phyloP scores from a whole-genome alignment of 2,329 filamentous ascomycete genomes.

The Alternaria panax region DNA sequence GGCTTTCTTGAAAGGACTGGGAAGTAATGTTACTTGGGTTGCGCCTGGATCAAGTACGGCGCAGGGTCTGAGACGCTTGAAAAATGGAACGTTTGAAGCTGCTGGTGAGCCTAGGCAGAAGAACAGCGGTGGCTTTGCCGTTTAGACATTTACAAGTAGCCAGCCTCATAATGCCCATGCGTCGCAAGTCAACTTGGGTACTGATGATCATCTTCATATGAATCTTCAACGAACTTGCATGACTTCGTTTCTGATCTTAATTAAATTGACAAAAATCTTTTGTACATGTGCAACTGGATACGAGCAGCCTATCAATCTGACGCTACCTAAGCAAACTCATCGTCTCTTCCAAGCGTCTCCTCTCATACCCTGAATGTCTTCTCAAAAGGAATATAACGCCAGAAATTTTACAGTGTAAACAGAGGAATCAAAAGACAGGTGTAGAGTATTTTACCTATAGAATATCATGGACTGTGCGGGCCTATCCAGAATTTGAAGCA shows the following conservation, averaged over 20 bases:
- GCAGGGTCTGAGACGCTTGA: constrained; percentile 69
- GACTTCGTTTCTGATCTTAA: background rate
- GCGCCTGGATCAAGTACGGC: constrained; percentile 70
- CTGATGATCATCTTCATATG: background rate
- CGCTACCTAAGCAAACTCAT: constrained; percentile 1
- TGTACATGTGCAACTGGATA: constrained; percentile 1
- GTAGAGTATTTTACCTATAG: constrained; percentile 10
- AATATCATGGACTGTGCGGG: background rate
- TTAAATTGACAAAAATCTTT: background rate
- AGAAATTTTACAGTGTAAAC: constrained; percentile 5
- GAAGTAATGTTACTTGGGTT: constrained; percentile 77
- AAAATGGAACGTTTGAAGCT: constrained; percentile 77
- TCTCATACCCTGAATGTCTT: background rate
- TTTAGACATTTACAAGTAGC: constrained; percentile 50
- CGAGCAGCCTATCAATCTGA: background rate
- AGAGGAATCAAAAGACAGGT: background rate
- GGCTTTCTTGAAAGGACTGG: constrained; percentile 67
- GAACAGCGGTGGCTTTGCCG: constrained; percentile 71
- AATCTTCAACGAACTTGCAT: background rate
- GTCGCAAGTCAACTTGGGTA: background rate
- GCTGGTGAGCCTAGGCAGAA: constrained; percentile 77
- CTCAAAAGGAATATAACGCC: background rate
- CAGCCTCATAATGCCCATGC: background rate
- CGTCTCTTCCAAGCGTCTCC: background rate
- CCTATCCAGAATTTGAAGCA: background rate